These are phyloP conservation scores for Penicillium decumbens DNA, from an alignment of 2,329 filamentous ascomycete species.

Conservation along the genomic window DNA sequence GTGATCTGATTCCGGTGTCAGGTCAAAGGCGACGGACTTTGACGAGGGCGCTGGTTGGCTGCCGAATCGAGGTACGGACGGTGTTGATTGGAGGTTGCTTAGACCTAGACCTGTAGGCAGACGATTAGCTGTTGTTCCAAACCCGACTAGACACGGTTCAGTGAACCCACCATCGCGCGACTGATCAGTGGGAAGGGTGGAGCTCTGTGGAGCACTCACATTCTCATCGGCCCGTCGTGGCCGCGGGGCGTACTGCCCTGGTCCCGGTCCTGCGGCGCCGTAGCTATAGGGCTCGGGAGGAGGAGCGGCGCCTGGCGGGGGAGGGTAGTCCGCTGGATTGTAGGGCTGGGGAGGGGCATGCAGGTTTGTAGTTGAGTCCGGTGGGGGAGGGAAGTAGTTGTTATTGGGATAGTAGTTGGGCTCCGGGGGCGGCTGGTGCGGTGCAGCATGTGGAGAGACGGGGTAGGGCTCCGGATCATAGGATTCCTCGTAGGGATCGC, in stretches of 20 bases:
- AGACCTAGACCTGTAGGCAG: slow-evolving; percentile 5
- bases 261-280: slow-evolving; percentile 30
- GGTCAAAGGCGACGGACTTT: slow-evolving; percentile 35
- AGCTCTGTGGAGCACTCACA: slow-evolving; percentile 45
- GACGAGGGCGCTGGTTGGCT: slow-evolving; percentile 24
- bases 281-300: slow-evolving; percentile 39
- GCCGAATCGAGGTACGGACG: slow-evolving; percentile 14
- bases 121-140: slow-evolving; percentile 5
- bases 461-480: slow-evolving; percentile 40
- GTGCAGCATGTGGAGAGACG: slow-evolving; percentile 32
- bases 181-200: slow-evolving; percentile 35
- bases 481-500: slow-evolving; percentile 41
- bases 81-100: slow-evolving; percentile 11
- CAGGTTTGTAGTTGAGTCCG: slow-evolving; percentile 28
- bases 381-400: slow-evolving; percentile 44
- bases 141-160: slow-evolving; percentile 9
- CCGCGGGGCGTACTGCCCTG: slow-evolving; percentile 39
- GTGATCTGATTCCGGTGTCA: slow-evolving; percentile 19
- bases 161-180: slow-evolving; percentile 43
- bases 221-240: slow-evolving; percentile 46
- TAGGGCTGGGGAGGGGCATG: slow-evolving; percentile 29
- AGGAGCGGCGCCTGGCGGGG: slow-evolving; percentile 38
- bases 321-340: slow-evolving; percentile 41
- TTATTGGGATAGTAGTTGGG: slow-evolving; percentile 39
- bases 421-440: slow-evolving; percentile 30